These are phyloP conservation scores for Cordyceps cicadae DNA, from an alignment of 2,329 filamentous ascomycete genomes.

Conservation along the genomic window DNA sequence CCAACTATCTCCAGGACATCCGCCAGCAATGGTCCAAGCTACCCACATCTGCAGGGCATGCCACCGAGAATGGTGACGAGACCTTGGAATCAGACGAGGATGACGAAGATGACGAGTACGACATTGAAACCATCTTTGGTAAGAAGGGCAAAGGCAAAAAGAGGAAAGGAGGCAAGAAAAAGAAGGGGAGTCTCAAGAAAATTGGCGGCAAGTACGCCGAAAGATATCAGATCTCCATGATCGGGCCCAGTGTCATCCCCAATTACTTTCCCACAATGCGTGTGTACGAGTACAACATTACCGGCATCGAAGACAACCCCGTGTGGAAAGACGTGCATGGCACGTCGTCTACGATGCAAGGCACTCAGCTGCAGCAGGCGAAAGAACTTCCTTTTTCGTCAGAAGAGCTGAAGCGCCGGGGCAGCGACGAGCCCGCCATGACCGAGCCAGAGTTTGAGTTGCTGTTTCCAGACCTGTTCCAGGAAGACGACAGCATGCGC, in stretches of 20 bases:
- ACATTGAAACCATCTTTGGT: constrained; percentile 11
- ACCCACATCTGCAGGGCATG: constrained; percentile 40
- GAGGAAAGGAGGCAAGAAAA: constrained; percentile 31
- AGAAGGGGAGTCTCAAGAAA: constrained; percentile 42
- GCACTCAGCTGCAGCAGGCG: constrained; percentile 25
- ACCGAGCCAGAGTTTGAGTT: constrained; percentile 27
- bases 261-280: constrained; percentile 85
- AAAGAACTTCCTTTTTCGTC: constrained; percentile 14
- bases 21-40: constrained; percentile 70
- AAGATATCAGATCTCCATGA: constrained; percentile 71
- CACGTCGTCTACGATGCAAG: constrained; percentile 18
- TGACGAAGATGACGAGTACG: constrained; percentile 18
- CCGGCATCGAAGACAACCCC: constrained; percentile 53
- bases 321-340: constrained; percentile 35
- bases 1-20: constrained; percentile 68
- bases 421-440: constrained; percentile 17
- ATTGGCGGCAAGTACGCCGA: constrained; percentile 79
- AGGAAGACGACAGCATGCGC: constrained; percentile 21
- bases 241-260: constrained; percentile 82
- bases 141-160: constrained; percentile 20
- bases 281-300: constrained; percentile 93
- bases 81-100: constrained; percentile 16
- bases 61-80: constrained; percentile 8
- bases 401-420: constrained; percentile 23
- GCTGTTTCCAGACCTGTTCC: constrained; percentile 20